Conservation (phyloP, 441 rosid genomes). For the Rhodomyrtus psidioides region DNA sequence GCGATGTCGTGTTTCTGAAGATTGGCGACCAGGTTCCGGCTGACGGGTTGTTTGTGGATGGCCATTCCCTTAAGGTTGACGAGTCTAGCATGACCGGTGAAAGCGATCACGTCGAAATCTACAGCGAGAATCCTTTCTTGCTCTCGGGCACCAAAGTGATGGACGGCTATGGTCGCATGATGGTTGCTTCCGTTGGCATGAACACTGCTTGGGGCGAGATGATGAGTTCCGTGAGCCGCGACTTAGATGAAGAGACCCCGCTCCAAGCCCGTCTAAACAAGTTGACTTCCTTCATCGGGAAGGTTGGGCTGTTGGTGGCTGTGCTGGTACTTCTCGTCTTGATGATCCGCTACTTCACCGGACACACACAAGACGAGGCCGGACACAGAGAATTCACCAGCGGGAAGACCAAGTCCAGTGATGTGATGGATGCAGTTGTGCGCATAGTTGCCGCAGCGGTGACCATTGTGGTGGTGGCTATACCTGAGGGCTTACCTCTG, state of each 20-base stretch:
- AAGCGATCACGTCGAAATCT: constrained; percentile 25
- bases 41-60: constrained; percentile 36
- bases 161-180: background rate
- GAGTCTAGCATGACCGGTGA: constrained; percentile 46
- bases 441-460: background rate
- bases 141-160: constrained; percentile 29
- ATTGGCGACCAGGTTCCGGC: constrained; percentile 41
- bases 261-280: background rate
- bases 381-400: background rate
- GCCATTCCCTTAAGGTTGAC: constrained; percentile 31
- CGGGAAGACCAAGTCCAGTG: background rate
- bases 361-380: rapidly evolving
- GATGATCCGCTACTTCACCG: background rate
- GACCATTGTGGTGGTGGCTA: background rate
- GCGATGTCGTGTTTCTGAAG: constrained; percentile 35
- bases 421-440: background rate
- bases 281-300: background rate
- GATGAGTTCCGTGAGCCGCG: background rate
- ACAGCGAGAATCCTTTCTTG: constrained; percentile 22
- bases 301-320: background rate
- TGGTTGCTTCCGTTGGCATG: background rate
- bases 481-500: constrained; percentile 5
- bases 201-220: background rate
- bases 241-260: background rate
- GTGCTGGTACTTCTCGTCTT: background rate